Base-by-base conservation (phyloP, 2,329 filamentous ascomycete species). In the Aschersonia sp. region DNA sequence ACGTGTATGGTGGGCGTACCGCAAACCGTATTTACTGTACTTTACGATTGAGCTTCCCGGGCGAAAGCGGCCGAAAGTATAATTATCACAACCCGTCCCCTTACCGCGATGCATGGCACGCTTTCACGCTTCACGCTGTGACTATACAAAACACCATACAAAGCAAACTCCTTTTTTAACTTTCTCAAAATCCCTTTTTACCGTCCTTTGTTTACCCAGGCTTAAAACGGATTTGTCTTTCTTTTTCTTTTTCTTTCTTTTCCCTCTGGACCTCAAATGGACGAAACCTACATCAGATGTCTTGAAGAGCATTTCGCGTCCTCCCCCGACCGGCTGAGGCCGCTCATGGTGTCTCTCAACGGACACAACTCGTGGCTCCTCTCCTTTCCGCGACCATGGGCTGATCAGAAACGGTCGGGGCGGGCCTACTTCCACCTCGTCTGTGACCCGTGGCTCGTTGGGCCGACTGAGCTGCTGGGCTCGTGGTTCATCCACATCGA, bases 311-410 rank as follows among this genome's bases (percentile, higher is more conserved):
- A 51, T 47, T 51, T 51, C 43, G 42, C 37, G 31, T 32, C 47
- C 30, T 51, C 42, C 47, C 47, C 49, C n/a, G 49, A 47, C 46
- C 47, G 47, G 14, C 49, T 50, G 14, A 50, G 56, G 33, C 61
- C 63, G 0, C 51, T 62, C 6, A 44, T 63, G 12, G 63, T 61
- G 0, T 57, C 54, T 6, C 50, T 64, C 6, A 65, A 65, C 46
- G 61, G 60, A 5, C 62, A 65, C 43, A 59, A 59, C 12, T 59
- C 60, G 33, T 65, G 62, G 62, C 50, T 65, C 2, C 48, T 64
- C 33, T 63, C 61, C 6, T 57, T 64, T 40, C 60, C 61, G 2
- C 56, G 56, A 5, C 61, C 60, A 4, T 42, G 45, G 8, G 35
- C 47, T 9, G 59, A 60, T 11, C 53, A 50, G 10, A 47, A 43